Conservation (phyloP, 768 basidiomycete genomes). For the Amyloporia xantha region DNA sequence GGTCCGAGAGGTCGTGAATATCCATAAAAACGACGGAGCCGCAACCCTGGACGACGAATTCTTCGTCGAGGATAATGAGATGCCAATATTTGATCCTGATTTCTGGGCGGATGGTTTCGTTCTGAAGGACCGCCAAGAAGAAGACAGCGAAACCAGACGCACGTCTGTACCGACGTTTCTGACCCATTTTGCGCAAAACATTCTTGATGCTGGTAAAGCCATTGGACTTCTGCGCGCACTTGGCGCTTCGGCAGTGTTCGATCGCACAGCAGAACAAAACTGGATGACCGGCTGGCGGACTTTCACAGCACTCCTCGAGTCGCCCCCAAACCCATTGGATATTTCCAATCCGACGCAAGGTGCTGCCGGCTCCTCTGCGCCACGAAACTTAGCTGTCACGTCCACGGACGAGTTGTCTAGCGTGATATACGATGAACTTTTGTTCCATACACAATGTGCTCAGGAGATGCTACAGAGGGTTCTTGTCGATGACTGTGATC, state of each 20-base stretch:
- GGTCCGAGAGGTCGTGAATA: slow-evolving; percentile 17
- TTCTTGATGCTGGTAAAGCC: slow-evolving; percentile 70
- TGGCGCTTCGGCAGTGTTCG: slow-evolving; percentile 20
- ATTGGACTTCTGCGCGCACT: slow-evolving; percentile 67
- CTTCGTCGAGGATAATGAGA: slow-evolving; percentile 69
- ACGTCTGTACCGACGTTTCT: slow-evolving; percentile 50
- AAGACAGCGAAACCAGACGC: slow-evolving; percentile 13
- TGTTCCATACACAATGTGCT: slow-evolving; percentile 47
- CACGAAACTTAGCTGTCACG: neutral
- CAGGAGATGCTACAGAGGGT: slow-evolving; percentile 49
- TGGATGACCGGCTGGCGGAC: slow-evolving; percentile 19
- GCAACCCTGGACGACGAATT: slow-evolving; percentile 59
- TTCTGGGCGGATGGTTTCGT: slow-evolving; percentile 75
- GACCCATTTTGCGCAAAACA: slow-evolving; percentile 46
- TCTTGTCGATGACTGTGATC: slow-evolving; percentile 57
- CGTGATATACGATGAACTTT: slow-evolving; percentile 56
- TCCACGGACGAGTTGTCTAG: slow-evolving; percentile 58
- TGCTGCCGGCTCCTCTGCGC: neutral
- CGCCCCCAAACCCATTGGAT: neutral
- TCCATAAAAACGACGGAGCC: neutral
- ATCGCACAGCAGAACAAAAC: slow-evolving; percentile 2
- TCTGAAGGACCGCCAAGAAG: slow-evolving; percentile 37
- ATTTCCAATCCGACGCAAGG: neutral
- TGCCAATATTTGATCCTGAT: slow-evolving; percentile 53
- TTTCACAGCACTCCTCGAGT: slow-evolving; percentile 10